phyloP scores from a whole-genome alignment of 257 asterid genomes.

The Prunella vulgaris region DNA sequence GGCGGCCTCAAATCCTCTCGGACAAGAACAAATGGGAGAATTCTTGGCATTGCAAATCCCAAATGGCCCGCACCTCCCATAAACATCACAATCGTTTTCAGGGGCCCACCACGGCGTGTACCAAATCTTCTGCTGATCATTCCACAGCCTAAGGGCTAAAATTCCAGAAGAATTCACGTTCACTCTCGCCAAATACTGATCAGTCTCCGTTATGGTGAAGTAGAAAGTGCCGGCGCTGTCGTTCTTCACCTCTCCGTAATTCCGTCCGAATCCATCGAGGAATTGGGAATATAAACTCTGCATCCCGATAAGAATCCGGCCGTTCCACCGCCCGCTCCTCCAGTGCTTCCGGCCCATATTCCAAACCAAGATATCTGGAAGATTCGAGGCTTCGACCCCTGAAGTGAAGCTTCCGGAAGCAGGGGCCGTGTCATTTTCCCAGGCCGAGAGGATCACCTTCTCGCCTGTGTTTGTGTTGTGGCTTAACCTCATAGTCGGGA shows the following conservation, averaged over 20 bases:
- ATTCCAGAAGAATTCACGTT: constrained; percentile 30
- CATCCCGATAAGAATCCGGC: constrained; percentile 39
- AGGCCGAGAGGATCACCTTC: constrained; percentile 28
- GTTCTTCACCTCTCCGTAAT: neutral
- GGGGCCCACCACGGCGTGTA: constrained; percentile 29
- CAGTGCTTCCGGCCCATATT: constrained; percentile 27
- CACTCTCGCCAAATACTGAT: neutral
- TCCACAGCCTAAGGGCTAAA: constrained; percentile 26
- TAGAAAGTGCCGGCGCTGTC: constrained; percentile 4
- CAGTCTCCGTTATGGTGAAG: constrained; percentile 17
- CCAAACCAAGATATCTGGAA: constrained; percentile 35
- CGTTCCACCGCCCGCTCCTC: constrained; percentile 57
- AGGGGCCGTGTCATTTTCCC: constrained; percentile 35
- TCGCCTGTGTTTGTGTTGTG: constrained; percentile 28
- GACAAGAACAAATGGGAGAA: constrained; percentile 27
- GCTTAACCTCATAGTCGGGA: constrained; percentile 26
- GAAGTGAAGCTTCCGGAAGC: constrained; percentile 28
- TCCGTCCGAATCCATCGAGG: constrained; percentile 28
- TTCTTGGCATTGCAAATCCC: constrained; percentile 29
- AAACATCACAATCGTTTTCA: constrained; percentile 30
- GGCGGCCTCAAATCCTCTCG: neutral
- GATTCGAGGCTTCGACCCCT: constrained; percentile 21
- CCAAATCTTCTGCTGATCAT: constrained; percentile 29
- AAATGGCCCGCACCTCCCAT: constrained; percentile 40
- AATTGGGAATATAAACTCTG: constrained; percentile 32